These are phyloP conservation scores for Cadophora sp. DNA, from an alignment of 2,329 filamentous ascomycete genomes.

Conservation along the genomic window DNA sequence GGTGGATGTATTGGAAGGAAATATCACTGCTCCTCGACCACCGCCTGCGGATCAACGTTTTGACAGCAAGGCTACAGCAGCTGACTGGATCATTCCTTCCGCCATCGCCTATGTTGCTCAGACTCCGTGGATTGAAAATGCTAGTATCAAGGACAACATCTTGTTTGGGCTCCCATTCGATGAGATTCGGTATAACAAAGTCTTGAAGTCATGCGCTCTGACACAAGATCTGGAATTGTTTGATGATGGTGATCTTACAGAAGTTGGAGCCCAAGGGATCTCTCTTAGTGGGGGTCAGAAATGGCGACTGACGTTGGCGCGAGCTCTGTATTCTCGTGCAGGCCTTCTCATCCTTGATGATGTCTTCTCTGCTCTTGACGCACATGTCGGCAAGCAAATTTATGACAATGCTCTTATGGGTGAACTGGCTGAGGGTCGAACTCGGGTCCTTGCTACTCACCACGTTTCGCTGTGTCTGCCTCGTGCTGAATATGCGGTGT, in stretches of 20 bases:
- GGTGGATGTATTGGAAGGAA: constrained; percentile 69
- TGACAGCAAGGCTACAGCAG: constrained; percentile 64
- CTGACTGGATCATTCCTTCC: constrained; percentile 70
- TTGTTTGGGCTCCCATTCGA: constrained; percentile 75
- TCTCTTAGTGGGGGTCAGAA: constrained; percentile 72
- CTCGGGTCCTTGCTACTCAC: constrained; percentile 80
- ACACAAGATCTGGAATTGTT: constrained; percentile 77
- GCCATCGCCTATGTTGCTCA: constrained; percentile 78
- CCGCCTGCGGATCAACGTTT: constrained; percentile 51
- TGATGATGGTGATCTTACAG: constrained; percentile 75
- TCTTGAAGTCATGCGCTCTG: constrained; percentile 73
- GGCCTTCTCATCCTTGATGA: constrained; percentile 82
- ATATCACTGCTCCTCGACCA: constrained; percentile 59
- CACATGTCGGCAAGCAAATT: constrained; percentile 78
- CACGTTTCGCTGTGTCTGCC: constrained; percentile 74
- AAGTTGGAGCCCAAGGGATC: constrained; percentile 83
- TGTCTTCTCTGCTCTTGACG: constrained; percentile 81
- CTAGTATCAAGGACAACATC: constrained; percentile 77
- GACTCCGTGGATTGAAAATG: constrained; percentile 85
- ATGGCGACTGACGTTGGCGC: constrained; percentile 79
- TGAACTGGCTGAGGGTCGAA: constrained; percentile 69
- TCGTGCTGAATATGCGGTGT: constrained; percentile 75
- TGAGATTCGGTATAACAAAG: constrained; percentile 69
- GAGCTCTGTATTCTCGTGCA: constrained; percentile 79
- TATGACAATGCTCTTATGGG: constrained; percentile 77